Base-by-base conservation (phyloP, 2,329 filamentous ascomycete species). In the Trichoderma afroharzianum region DNA sequence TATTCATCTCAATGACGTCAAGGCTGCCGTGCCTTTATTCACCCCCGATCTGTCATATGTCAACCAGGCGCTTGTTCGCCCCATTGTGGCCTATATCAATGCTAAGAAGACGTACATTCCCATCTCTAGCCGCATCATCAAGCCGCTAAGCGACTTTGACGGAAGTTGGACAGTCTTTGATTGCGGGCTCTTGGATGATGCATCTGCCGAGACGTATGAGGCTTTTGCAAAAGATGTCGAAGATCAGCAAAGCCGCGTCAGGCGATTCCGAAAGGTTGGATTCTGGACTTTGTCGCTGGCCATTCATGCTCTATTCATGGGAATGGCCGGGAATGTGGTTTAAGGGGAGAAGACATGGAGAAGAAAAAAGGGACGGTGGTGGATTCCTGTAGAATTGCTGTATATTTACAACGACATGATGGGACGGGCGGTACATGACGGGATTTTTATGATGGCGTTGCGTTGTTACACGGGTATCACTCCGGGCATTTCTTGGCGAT, bases 71-170 rank as follows among this genome's bases (percentile, higher is more conserved):
- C 90, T 98, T 5, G 93, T 98, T 43, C 90, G 96, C 5, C 96
- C 96, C 18, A 99, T 99, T 73, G 95, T 99, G 53, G 96, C 96
- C 7, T 99, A 98, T 80, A 98, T 99, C 82, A 99, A 99, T 82
- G 93, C 94, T 55, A 93, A 94, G 80, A 92, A 91, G 78, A 97
- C 95, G 0, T 98, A 97, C 78, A 98, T 99, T 57, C 96, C 96
- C 30, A 94, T 99, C 77, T 93, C 92, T 76, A 98, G 96, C 82
- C 92, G 95, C 73, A 93, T 99, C 63, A 94, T 98, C 74, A 99
- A 99, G 84, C 90, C 91, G 7, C 88, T 91, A 21, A 88, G 88
- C 72, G 96, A 99, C 80, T 99, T 99, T 78, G 93, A 98, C 80
- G 96, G 96, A 39, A 93, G 92, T 76, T 98, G 96, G 96, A 95